Evolutionary conservation across 192 early-diverging fungal species (phyloP).

Genomic region (Podila clonocystis): DNA sequence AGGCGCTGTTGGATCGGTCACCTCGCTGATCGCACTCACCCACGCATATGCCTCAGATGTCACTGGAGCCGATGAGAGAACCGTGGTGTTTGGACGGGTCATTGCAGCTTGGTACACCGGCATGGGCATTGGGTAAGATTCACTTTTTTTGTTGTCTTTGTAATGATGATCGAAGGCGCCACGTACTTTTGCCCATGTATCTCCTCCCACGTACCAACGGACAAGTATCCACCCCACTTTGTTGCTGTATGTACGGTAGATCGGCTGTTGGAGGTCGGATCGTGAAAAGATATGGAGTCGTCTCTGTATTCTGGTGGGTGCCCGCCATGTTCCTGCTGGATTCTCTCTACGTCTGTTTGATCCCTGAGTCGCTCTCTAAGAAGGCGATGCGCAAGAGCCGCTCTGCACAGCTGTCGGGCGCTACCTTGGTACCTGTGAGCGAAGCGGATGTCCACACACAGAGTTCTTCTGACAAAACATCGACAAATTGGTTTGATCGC

Average conservation of each 20-base stretch:
- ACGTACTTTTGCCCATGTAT: not conserved
- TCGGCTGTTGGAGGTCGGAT: constrained; percentile 16
- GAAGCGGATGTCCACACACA: not conserved
- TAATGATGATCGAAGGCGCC: not conserved
- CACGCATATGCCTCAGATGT: constrained; percentile 39
- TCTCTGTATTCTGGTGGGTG: constrained; percentile 21
- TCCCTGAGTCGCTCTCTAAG: constrained; percentile 30
- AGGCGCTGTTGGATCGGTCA: constrained; percentile 19
- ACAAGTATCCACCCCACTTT: not conserved
- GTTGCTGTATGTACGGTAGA: not conserved
- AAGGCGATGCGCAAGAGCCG: not conserved
- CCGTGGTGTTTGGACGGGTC: constrained; percentile 36
- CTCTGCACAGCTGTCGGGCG: not conserved
- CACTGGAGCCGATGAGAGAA: constrained; percentile 15
- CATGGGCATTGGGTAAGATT: constrained; percentile 33
- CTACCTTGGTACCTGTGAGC: not conserved
- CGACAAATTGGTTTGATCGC: not conserved
- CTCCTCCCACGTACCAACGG: not conserved
- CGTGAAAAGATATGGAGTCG: constrained; percentile 17
- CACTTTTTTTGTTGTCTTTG: not conserved
- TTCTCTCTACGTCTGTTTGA: constrained; percentile 14
- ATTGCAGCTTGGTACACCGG: constrained; percentile 26
- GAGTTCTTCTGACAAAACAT: not conserved
- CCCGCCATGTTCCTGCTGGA: constrained; percentile 1
- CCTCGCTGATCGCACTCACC: constrained; percentile 14